Conservation (phyloP, 192 early-diverging fungal genomes). For the Umbelopsis ramanniana region DNA sequence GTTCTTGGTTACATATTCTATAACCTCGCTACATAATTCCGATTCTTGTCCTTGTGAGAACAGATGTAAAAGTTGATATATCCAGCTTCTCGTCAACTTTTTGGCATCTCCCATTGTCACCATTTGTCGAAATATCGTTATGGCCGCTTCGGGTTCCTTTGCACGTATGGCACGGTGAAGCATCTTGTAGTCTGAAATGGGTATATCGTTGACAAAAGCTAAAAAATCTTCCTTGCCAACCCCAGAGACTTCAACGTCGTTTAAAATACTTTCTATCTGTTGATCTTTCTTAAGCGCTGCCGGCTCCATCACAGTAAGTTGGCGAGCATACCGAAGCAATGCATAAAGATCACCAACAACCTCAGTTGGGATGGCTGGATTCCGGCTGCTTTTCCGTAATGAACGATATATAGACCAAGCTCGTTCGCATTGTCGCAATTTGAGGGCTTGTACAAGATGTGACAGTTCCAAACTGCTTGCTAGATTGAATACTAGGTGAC, state of each 20-base stretch:
- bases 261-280: not conserved
- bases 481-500: slow-evolving; percentile 6
- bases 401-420: slow-evolving; percentile 10
- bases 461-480: slow-evolving; percentile 22
- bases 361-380: not conserved
- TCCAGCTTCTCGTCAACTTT: not conserved
- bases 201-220: slow-evolving; percentile 10
- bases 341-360: not conserved
- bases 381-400: not conserved
- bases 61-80: not conserved
- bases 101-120: not conserved
- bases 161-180: slow-evolving; percentile 19
- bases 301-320: not conserved
- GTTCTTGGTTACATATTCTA: not conserved
- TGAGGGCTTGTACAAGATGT: slow-evolving; percentile 6
- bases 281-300: not conserved
- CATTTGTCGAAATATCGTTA: slow-evolving; percentile 25
- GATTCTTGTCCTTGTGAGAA: not conserved
- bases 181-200: slow-evolving; percentile 26
- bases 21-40: slow-evolving; percentile 5
- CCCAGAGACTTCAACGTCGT: not conserved
- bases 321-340: slow-evolving; percentile 8
- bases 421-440: slow-evolving; percentile 1
- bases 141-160: slow-evolving; percentile 1
- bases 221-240: slow-evolving; percentile 2